Evolutionary conservation across 169 alveolate species (phyloP), one percentile per base, ranked within the genome.

Genomic region (Plasmodium gonderi): DNA sequence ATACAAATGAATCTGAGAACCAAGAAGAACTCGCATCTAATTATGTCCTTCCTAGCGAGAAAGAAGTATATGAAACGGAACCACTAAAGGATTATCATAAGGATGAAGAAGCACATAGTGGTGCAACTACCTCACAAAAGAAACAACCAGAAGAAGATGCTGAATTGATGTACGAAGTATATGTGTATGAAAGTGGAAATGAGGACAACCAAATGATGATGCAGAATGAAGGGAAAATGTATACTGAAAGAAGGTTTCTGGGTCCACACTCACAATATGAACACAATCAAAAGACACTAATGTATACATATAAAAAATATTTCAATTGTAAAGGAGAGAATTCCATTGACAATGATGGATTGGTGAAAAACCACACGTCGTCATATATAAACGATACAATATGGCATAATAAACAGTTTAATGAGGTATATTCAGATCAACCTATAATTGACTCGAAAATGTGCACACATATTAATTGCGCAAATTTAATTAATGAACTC

Each of bases 401-500:
- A n/a, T n/a, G n/a, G n/a, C n/a, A n/a, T n/a, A 54, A n/a, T 23
- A 54, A 12, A 54, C 69, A 54, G 36, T 20, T 1, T 12, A 2
- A 54, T 9, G 69, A 12, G 69, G 38, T 31, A 14, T 31, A 20
- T 29, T 49, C 29, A 14, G 29, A 54, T 8, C 31, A 79, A 54
- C 20, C 36, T 17, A 29, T 6, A 38, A 7, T 9, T 44, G 38
- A 29, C 29, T 14, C 31, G 45, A 60, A 69, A 26, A 45, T 23
- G 4, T 17, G 40, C 44, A 45, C 54, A 3, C 11, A 51, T 45
- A 1, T 54, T 14, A 31, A 60, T 42, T 9, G 11, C 1, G 23
- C 60, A 26, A 36, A 36, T 83, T 72, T 83, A 67, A n/a, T 83
- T 20, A 49, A 45, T 6, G 92, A 83, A 74, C 77, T 83, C 64